Conservation (phyloP, 345 rosid species). For the Eucalyptus microcorys region DNA sequence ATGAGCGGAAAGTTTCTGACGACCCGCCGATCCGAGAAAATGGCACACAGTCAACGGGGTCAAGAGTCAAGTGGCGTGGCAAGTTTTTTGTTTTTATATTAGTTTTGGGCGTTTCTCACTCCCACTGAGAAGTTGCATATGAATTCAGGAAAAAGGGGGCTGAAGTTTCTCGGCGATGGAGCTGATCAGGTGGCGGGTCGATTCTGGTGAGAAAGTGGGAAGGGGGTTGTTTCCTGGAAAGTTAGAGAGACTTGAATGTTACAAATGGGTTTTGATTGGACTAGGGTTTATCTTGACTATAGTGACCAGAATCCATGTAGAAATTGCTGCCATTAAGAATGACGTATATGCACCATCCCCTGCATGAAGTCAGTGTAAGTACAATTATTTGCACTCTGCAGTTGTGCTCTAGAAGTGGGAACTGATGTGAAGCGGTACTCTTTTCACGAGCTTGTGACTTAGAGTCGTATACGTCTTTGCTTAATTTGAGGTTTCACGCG, state of each 20-base stretch:
- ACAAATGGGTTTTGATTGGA: not conserved
- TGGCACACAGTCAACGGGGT: not conserved
- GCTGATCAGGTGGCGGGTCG: not conserved
- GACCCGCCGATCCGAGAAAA: not conserved
- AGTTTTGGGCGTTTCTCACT: not conserved
- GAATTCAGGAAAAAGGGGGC: not conserved
- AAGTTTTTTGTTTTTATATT: not conserved
- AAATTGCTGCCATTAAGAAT: not conserved
- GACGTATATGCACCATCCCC: not conserved
- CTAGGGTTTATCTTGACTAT: not conserved
- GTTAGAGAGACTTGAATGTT: not conserved
- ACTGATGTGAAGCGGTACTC: not conserved
- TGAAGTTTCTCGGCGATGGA: not conserved
- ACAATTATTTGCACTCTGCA: not conserved
- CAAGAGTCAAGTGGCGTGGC: not conserved
- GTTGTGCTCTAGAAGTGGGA: not conserved
- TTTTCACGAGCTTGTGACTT: not conserved
- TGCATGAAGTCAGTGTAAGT: not conserved
- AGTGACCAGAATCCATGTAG: not conserved
- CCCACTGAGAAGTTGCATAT: not conserved
- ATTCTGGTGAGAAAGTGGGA: not conserved
- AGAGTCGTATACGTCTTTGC: rapidly evolving
- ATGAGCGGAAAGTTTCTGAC: not conserved
- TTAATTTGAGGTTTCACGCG: not conserved
- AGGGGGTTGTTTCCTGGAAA: not conserved